These are phyloP conservation scores for Claviceps sp. DNA, from an alignment of 2,329 filamentous ascomycete species.

Conservation along the genomic window DNA sequence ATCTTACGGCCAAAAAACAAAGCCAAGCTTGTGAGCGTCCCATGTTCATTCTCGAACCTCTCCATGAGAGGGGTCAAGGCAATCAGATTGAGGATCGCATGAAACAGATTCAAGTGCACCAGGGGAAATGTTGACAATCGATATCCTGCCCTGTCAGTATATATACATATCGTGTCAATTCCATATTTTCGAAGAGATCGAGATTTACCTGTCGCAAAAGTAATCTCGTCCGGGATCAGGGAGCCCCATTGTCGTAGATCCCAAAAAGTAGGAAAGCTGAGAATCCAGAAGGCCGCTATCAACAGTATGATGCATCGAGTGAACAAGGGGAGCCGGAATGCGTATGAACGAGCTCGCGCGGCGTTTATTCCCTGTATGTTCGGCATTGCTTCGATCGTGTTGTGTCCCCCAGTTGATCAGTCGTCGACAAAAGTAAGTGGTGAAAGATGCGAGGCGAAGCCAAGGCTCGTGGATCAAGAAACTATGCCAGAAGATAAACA, in stretches of 20 bases:
- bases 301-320: conserved; percentile 57
- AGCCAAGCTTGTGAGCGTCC: conserved; percentile 74
- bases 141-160: conserved; percentile 49
- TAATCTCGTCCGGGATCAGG: conserved; percentile 64
- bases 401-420: not conserved
- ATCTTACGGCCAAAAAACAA: conserved; percentile 86
- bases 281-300: conserved; percentile 50
- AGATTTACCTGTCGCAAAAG: conserved; percentile 51
- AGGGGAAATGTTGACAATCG: conserved; percentile 86
- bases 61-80: conserved; percentile 81
- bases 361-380: conserved; percentile 45
- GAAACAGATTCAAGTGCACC: conserved; percentile 70
- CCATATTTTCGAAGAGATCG: not conserved
- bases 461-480: too few relatives aligned
- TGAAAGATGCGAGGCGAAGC: not conserved
- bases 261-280: conserved; percentile 56
- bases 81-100: conserved; percentile 65
- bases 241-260: conserved; percentile 64
- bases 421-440: not conserved
- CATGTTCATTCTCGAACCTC: conserved; percentile 84
- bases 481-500: not conserved
- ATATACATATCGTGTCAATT: not conserved
- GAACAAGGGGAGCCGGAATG: conserved; percentile 76
- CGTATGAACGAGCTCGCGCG: conserved; percentile 62
- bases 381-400: conserved; percentile 6